Base-by-base conservation (phyloP, 495 filamentous ascomycete species). In the Margaritispora aquatica region DNA sequence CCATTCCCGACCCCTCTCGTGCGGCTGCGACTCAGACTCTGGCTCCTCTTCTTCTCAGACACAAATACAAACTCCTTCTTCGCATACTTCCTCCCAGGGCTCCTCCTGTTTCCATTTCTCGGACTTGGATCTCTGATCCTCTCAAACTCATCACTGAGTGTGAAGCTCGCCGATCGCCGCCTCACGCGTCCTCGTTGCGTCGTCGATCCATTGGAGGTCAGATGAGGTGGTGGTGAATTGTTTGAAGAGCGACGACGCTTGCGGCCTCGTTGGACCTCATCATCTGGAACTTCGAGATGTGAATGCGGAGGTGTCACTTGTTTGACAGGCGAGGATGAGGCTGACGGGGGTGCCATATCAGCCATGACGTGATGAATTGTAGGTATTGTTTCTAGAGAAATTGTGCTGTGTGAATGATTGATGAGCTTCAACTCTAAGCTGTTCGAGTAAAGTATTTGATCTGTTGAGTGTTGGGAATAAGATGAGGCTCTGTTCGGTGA, bases 151-250 rank as follows among this genome's bases (percentile, higher is more conserved):
- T 26, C 29, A 23, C 38, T 22, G n/a, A 36, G 20, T 31, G 21
- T n/a, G 53, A 48, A 27, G 47, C 57, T 9, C 19, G 21, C 23
- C 24, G 64, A 66, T 10, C 64, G 64, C 13, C 51, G 58, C 15
- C 64, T 57, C 27, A 58, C 61, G 17, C 64, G 57, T n/a, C 64
- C 64, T 5, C 64, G 54, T 8, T 63, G 52, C 17, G 62, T 61
- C 8, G 57, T 65, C 4, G 54, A 61, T 1, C 52, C 55, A 13
- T 27, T 29, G 20, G 63, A 63, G 0, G 61, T 44, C 22, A 55
- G 4, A 26, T 65, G 58, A 3, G 41, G 46, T 1, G 54, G 49
- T 3, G 24, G 58, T 0, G 47, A 41, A 22, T 27, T 51, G 27
- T n/a, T 52, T 19, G 59, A 63, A 11, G 24, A 29, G 51, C 64